A percentile compares a stretch with the other conserved stretches of the same genome.
Evolutionary conservation across 805 yeast genomes (phyloP).

Genomic region (Kodamaea sagamina): DNA sequence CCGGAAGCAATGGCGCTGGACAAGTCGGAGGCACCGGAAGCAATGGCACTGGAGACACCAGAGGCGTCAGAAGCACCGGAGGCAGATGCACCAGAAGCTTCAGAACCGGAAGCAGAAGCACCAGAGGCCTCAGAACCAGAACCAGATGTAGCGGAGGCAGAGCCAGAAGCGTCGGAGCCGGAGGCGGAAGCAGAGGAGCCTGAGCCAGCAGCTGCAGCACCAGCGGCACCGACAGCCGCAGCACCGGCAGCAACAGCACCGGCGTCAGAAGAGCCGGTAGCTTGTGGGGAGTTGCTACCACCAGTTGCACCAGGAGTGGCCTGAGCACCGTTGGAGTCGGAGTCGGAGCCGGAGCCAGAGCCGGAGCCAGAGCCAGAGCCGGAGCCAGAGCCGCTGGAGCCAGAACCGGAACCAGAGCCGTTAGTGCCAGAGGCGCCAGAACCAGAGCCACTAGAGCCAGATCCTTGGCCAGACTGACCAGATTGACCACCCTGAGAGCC

Average conservation of each 20-base stretch:
- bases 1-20: constrained; percentile 3
- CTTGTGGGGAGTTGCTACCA: neutral
- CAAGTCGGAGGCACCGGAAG: constrained; percentile 4
- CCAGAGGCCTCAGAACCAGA: constrained; percentile 1
- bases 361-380: neutral
- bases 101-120: neutral
- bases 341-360: constrained; percentile 9
- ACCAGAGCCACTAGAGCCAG: constrained; percentile 2
- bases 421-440: constrained; percentile 4
- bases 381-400: neutral
- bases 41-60: constrained; percentile 1
- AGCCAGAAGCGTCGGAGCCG: neutral
- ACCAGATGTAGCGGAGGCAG: constrained; percentile 3
- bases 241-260: constrained; percentile 5
- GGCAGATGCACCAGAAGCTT: constrained; percentile 2
- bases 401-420: constrained; percentile 7
- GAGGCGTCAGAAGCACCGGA: constrained; percentile 4
- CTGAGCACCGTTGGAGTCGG: constrained; percentile 3
- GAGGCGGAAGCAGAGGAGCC: neutral
- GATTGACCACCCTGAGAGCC: too few species aligned
- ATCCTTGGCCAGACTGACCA: neutral
- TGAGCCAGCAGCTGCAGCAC: constrained; percentile 1
- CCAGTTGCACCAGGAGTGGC: constrained; percentile 6
- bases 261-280: constrained; percentile 1
- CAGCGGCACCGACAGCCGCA: constrained; percentile 2